These are phyloP conservation scores for Achlya hypogyna DNA, from an alignment of 352 stramenopile species.

Conservation along the genomic window DNA sequence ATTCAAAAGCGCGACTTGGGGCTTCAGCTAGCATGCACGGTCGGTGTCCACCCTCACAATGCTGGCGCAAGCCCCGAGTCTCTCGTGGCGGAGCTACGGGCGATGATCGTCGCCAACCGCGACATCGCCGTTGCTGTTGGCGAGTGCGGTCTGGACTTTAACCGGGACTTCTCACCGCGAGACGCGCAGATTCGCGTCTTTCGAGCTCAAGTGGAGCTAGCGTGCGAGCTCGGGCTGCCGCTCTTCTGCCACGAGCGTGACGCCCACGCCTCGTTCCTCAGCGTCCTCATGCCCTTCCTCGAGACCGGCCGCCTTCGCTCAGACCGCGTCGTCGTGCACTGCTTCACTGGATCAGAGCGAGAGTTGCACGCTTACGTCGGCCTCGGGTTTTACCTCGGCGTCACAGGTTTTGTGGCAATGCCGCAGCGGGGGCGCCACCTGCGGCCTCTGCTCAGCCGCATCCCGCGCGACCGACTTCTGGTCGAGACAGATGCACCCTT, in stretches of 20 bases:
- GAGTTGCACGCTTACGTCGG: constrained; percentile 46
- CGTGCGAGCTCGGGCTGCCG: constrained; percentile 70
- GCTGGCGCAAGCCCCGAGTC: constrained; percentile 66
- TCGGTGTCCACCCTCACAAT: constrained; percentile 92
- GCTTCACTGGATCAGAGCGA: constrained; percentile 48
- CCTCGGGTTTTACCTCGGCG: constrained; percentile 60
- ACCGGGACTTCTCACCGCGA: constrained; percentile 89
- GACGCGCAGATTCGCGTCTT: constrained; percentile 86
- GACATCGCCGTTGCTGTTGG: constrained; percentile 85
- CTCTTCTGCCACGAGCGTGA: constrained; percentile 90
- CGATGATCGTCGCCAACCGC: constrained; percentile 31
- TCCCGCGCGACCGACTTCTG: constrained; percentile 51
- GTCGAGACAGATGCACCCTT: constrained; percentile 71
- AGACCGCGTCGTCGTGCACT: constrained; percentile 50
- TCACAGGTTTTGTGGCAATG: constrained; percentile 70
- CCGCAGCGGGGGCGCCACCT: constrained; percentile 38
- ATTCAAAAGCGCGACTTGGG: constrained; percentile 19
- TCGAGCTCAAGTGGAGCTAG: constrained; percentile 80
- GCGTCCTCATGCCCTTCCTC: constrained; percentile 41
- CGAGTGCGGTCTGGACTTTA: constrained; percentile 95
- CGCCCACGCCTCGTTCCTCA: constrained; percentile 44
- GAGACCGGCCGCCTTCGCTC: constrained; percentile 31
- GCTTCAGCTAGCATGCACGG: constrained; percentile 70
- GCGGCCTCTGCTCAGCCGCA: constrained; percentile 29
- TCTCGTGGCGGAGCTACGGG: constrained; percentile 32